Evolutionary conservation across 345 rosid genomes (phyloP).

Genomic region (Garcia nutans): DNA sequence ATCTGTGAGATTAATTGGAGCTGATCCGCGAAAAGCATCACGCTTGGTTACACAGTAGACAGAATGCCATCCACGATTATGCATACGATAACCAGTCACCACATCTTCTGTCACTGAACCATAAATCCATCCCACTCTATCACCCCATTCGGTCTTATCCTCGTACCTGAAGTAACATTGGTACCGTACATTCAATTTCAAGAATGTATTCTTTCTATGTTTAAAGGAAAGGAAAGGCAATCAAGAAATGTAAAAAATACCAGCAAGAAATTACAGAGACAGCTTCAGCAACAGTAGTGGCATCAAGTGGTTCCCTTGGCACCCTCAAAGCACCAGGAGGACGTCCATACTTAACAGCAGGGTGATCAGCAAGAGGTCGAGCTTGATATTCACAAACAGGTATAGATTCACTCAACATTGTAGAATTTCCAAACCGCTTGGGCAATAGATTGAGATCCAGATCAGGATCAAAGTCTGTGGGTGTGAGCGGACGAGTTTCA

Average conservation of each 20-base stretch:
- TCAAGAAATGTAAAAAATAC: constrained; percentile 30
- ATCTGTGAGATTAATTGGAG: constrained; percentile 91
- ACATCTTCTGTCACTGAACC: constrained; percentile 98
- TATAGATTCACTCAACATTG: constrained; percentile 80
- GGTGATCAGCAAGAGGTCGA: constrained; percentile 89
- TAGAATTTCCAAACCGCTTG: constrained; percentile 87
- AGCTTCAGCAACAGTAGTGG: constrained; percentile 80
- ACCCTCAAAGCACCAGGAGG: constrained; percentile 77
- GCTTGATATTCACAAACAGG: constrained; percentile 84
- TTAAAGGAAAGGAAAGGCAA: neutral
- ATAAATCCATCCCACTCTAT: constrained; percentile 94
- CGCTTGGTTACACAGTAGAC: constrained; percentile 85
- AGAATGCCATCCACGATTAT: constrained; percentile 97
- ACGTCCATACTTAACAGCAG: constrained; percentile 77
- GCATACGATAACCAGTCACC: constrained; percentile 96
- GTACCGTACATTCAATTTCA: no score
- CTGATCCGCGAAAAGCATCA: constrained; percentile 87
- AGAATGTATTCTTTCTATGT: neutral
- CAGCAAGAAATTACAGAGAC: constrained; percentile 96
- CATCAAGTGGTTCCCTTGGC: constrained; percentile 89
- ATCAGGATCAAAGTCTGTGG: constrained; percentile 75
- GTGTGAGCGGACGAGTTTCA: constrained; percentile 65
- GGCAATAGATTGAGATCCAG: constrained; percentile 80
- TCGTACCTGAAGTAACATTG: constrained; percentile 52
- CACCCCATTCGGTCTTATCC: constrained; percentile 99